Evolutionary conservation across 2,329 filamentous ascomycete genomes (phyloP).

Genomic region (Paecilomyces fulvus): DNA sequence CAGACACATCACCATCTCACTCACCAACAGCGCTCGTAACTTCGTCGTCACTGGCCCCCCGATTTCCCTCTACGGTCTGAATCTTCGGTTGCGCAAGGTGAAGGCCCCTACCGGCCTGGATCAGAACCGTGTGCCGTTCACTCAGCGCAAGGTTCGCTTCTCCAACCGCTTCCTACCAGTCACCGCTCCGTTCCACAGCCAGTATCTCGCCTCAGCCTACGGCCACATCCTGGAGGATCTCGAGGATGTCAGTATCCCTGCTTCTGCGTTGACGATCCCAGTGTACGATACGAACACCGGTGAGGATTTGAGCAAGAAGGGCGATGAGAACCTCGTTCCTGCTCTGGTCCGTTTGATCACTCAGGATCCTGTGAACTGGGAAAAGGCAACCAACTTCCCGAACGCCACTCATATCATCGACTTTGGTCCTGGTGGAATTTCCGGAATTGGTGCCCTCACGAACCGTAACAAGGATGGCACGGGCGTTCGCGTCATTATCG

Average conservation of each 20-base stretch:
- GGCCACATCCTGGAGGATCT: constrained; percentile 79
- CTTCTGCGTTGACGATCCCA: constrained; percentile 66
- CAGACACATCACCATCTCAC: constrained; percentile 86
- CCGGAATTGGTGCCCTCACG: constrained; percentile 87
- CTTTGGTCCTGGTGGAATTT: constrained; percentile 94
- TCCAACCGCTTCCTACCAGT: constrained; percentile 96
- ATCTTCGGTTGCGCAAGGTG: constrained; percentile 88
- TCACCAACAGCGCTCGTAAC: constrained; percentile 94
- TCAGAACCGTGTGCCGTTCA: constrained; percentile 88
- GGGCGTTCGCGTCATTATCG: constrained; percentile 90
- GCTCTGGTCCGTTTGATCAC: constrained; percentile 87
- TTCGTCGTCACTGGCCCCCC: constrained; percentile 95
- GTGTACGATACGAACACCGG: constrained; percentile 89
- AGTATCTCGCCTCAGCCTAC: constrained; percentile 76
- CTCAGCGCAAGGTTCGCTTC: constrained; percentile 91
- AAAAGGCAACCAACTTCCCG: constrained; percentile 84
- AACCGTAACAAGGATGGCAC: constrained; percentile 99
- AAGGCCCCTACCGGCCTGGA: constrained; percentile 97
- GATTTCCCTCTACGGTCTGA: constrained; percentile 91
- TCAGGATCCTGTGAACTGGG: constrained; percentile 90
- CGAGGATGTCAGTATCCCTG: constrained; percentile 68
- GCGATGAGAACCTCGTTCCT: constrained; percentile 73
- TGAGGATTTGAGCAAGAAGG: constrained; percentile 65
- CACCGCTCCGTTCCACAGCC: constrained; percentile 96
- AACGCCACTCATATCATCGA: constrained; percentile 89